These are phyloP conservation scores for Wickerhamiella azymoides DNA, from an alignment of 805 yeast species.

Conservation along the genomic window DNA sequence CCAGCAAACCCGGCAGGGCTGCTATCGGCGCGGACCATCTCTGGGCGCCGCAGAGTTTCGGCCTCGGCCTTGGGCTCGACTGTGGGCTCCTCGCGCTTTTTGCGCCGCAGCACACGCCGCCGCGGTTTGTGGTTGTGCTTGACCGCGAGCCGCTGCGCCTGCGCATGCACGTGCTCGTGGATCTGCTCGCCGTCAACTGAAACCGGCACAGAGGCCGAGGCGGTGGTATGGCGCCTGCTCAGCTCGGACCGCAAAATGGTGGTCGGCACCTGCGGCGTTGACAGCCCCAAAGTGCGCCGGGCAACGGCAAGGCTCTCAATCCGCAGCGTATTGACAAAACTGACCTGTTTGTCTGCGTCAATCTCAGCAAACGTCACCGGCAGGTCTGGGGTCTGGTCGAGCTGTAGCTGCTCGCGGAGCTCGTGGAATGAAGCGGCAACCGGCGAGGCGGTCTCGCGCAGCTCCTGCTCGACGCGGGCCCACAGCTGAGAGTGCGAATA, in stretches of 20 bases:
- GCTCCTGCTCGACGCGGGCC: conserved; percentile 26
- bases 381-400: conserved; percentile 16
- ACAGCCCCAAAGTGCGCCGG: conserved; percentile 66
- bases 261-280: conserved; percentile 43
- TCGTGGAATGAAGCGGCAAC: conserved; percentile 6
- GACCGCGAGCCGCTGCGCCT: conserved; percentile 13
- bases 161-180: conserved; percentile 18
- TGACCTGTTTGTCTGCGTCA: conserved; percentile 45
- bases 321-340: conserved; percentile 53
- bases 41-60: not conserved
- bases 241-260: conserved; percentile 44
- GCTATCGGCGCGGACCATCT: not conserved
- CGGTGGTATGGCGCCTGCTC: conserved; percentile 18
- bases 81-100: not conserved
- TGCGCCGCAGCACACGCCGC: conserved; percentile 22
- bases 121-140: conserved; percentile 17
- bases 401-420: conserved; percentile 16
- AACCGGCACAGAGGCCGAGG: conserved; percentile 21
- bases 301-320: conserved; percentile 56
- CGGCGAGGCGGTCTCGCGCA: conserved; percentile 8
- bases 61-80: not conserved
- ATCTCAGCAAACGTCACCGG: conserved; percentile 36
- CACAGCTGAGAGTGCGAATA: conserved; percentile 63
- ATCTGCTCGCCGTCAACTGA: conserved; percentile 13
- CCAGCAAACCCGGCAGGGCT: not conserved